Conservation (phyloP, 139 green algal genomes). For the Volvox africanus region DNA sequence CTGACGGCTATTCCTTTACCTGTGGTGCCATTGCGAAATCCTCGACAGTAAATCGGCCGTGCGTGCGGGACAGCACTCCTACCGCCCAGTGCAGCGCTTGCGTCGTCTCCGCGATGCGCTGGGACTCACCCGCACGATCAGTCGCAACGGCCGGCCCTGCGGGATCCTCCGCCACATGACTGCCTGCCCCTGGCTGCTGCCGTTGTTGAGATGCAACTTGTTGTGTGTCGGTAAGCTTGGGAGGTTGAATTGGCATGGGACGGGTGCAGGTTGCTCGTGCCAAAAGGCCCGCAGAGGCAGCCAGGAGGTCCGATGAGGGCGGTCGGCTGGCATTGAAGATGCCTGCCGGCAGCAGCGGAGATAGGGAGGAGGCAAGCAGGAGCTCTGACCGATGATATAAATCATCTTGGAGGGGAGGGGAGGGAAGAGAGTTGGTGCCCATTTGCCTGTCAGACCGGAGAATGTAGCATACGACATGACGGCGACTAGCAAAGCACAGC, state of each 20-base stretch:
- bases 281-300: neutral
- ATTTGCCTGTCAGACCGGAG: too few relatives aligned
- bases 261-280: conserved; percentile 30
- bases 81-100: conserved; percentile 24
- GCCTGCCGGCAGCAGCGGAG: neutral
- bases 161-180: neutral
- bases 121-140: neutral
- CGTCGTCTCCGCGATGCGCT: neutral
- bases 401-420: too few relatives aligned
- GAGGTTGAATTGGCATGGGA: neutral
- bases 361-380: too few relatives aligned
- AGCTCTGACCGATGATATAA: too few relatives aligned
- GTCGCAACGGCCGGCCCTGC: neutral
- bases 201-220: neutral
- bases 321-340: conserved; percentile 22
- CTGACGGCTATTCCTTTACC: neutral
- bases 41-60: neutral
- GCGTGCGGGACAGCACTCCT: conserved; percentile 5
- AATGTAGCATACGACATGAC: too few relatives aligned
- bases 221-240: neutral
- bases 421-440: too few relatives aligned
- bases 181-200: neutral
- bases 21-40: neutral
- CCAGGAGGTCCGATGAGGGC: conserved; percentile 4
- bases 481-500: too few relatives aligned